Evolutionary conservation across 2,329 filamentous ascomycete genomes (phyloP).

Genomic region (Beauveria sp.): DNA sequence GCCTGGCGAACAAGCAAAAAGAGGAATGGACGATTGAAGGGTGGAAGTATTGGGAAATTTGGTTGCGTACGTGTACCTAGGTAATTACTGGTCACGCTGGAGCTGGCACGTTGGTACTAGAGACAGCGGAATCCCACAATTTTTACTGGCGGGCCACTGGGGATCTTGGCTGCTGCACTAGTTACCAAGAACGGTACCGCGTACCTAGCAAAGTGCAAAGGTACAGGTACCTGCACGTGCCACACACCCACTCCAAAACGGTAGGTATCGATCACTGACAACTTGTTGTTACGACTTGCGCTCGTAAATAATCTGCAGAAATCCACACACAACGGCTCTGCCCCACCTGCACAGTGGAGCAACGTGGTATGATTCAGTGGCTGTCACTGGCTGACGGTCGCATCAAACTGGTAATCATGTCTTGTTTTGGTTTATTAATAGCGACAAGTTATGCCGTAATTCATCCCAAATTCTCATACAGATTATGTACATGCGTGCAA

Average conservation of each 20-base stretch:
- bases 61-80: neutral
- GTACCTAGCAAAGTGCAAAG: no score
- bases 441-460: neutral
- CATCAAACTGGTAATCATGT: neutral
- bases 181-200: no score
- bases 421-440: neutral
- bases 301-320: neutral
- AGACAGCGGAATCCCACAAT: no score
- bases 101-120: neutral
- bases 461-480: neutral
- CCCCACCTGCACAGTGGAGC: neutral
- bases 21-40: neutral
- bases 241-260: no score
- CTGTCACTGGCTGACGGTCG: conserved; percentile 1
- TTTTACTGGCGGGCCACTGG: neutral
- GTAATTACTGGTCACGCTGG: neutral
- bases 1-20: conserved; percentile 6
- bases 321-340: neutral
- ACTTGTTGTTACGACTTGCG: no score
- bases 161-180: neutral
- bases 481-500: no score
- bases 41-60: neutral
- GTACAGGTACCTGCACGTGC: no score
- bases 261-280: no score
- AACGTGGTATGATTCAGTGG: conserved; percentile 6